Evolutionary conservation across 352 stramenopile genomes (phyloP).

Genomic region (Globisporangium nodosum): DNA sequence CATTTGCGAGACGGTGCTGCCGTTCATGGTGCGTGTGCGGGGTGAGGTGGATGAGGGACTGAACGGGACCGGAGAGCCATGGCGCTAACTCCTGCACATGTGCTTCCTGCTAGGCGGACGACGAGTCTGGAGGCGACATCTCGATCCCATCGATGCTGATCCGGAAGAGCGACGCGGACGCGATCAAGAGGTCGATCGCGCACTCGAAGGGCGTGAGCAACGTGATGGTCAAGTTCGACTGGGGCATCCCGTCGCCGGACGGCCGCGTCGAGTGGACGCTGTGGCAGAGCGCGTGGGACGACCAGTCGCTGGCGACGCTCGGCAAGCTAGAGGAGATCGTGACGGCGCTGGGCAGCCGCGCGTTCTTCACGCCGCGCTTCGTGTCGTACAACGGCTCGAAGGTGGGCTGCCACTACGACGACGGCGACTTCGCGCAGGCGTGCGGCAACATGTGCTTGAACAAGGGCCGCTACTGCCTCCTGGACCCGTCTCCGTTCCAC

Average conservation of each 20-base stretch:
- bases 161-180: slow-evolving; percentile 92
- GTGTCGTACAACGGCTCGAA: slow-evolving; percentile 95
- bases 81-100: neutral
- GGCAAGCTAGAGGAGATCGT: slow-evolving; percentile 82
- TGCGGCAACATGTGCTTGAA: slow-evolving; percentile 98
- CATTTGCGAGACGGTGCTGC: slow-evolving; percentile 86
- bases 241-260: slow-evolving; percentile 91
- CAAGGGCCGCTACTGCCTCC: slow-evolving; percentile 94
- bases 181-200: slow-evolving; percentile 87
- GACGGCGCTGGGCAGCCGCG: slow-evolving; percentile 81
- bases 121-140: slow-evolving; percentile 95
- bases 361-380: slow-evolving; percentile 95
- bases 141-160: slow-evolving; percentile 96
- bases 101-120: slow-evolving; percentile 73
- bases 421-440: slow-evolving; percentile 51
- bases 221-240: slow-evolving; percentile 94
- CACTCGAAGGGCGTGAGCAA: slow-evolving; percentile 87
- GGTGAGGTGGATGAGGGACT: neutral
- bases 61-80: too few relatives aligned
- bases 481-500: slow-evolving; percentile 93
- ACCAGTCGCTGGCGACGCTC: slow-evolving; percentile 72
- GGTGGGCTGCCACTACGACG: slow-evolving; percentile 85
- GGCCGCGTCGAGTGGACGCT: slow-evolving; percentile 96
- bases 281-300: slow-evolving; percentile 94
- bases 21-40: slow-evolving; percentile 52